Percentiles rank a stretch among this genome's conserved stretches.
Conservation (phyloP, 163 green algal species). For the Chloroidium sp. region DNA sequence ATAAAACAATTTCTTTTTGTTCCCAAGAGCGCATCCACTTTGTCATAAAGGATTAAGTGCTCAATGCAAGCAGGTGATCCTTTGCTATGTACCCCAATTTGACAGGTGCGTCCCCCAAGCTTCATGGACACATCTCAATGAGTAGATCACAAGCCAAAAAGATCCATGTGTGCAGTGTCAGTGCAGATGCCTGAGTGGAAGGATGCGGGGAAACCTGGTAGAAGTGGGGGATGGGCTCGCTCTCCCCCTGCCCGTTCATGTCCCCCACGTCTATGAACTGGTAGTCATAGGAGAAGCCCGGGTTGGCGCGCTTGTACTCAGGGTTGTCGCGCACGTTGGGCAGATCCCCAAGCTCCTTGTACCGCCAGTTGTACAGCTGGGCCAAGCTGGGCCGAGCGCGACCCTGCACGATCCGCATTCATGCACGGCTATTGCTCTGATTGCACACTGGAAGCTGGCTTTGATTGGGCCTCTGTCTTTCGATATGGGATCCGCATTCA, state of each 20-base stretch:
- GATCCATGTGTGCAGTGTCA: too few relatives aligned
- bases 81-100: too few relatives aligned
- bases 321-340: constrained; percentile 47
- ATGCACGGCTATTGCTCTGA: not conserved
- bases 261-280: constrained; percentile 86
- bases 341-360: constrained; percentile 81
- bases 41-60: too few relatives aligned
- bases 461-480: too few relatives aligned
- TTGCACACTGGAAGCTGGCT: not conserved
- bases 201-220: constrained; percentile 54
- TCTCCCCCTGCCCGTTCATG: constrained; percentile 71
- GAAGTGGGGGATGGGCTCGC: constrained; percentile 81
- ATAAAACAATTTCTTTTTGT: too few relatives aligned
- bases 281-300: constrained; percentile 83
- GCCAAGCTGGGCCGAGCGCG: constrained; percentile 74
- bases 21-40: too few relatives aligned
- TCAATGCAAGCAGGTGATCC: too few relatives aligned
- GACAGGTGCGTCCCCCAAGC: too few relatives aligned
- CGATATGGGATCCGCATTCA: too few relatives aligned
- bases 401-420: constrained; percentile 28
- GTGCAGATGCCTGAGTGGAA: too few relatives aligned
- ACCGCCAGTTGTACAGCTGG: constrained; percentile 95
- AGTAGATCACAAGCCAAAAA: too few relatives aligned
- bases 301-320: constrained; percentile 51
- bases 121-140: too few relatives aligned